Base-by-base conservation (phyloP, 2,329 filamentous ascomycete genomes). In the Diaporthe nobilis region DNA sequence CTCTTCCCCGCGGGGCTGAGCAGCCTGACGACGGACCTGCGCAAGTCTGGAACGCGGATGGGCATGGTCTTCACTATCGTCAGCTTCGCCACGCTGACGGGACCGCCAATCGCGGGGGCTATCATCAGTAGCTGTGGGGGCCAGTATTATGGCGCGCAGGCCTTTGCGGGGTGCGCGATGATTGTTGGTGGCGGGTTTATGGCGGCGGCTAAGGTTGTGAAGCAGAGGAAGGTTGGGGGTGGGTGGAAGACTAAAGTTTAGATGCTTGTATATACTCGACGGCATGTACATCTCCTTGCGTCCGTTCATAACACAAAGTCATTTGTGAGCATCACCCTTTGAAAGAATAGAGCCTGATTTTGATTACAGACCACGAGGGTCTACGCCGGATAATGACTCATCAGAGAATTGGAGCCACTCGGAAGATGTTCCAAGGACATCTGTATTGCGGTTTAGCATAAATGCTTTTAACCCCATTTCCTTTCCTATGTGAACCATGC, bases 1-100 rank as follows among this genome's bases (percentile, higher is more conserved):
- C 81, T 95, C 15, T 94, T 94, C 79, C 92, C 93, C 0, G 91
- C 92, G 0, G 90, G 88, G 0, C 79, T 93, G 57, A 89, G 87
- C 68, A 89, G 88, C 57, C 82, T 92, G 75, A 90, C 88, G 2
- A 84, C 84, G 7, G 89, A 91, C 79, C 82, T 88, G 76, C 80
- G 84, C 10, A 90, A 88, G 81, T 84, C 87, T 25, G 90, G 90
- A 0, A 88, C 88, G 3, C 82, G 90, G 12, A 89, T 91, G 81
- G 90, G 90, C 63, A 91, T 92, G 90, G 84, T 87, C 0, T 91
- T 92, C 61, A 90, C 87, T 0, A 87, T 90, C 68, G 87, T 87
- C 76, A 89, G 88, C 77, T 88, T 90, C 65, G 87, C 88, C 2
- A 85, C 86, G n/a, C 81, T 91, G 47, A 88, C 85, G 1, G 89